Conservation (phyloP, 75 land plant genomes). For the Picea glauca region DNA sequence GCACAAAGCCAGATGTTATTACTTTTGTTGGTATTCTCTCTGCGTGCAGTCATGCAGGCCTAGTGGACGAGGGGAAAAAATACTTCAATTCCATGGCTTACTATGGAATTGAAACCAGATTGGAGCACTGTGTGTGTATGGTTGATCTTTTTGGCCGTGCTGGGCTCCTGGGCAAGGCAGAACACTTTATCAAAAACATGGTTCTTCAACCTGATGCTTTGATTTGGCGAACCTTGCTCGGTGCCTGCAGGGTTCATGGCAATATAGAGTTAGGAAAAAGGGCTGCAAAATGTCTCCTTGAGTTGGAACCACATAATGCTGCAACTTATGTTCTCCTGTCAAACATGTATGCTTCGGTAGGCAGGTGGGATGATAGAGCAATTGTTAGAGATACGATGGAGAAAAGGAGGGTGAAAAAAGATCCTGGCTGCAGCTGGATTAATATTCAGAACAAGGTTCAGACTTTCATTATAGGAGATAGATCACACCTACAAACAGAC, state of each 20-base stretch:
- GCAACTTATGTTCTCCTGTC: constrained; percentile 48
- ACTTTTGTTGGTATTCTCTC: constrained; percentile 53
- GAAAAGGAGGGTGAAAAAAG: constrained; percentile 47
- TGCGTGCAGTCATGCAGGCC: constrained; percentile 62
- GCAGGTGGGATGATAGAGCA: constrained; percentile 45
- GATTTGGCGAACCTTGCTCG: constrained; percentile 58
- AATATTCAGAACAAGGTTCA: constrained; percentile 50
- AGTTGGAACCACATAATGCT: constrained; percentile 44
- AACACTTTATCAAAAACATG: constrained; percentile 37
- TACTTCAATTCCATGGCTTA: constrained; percentile 42
- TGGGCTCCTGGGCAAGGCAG: constrained; percentile 42
- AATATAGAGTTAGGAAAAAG: constrained; percentile 36
- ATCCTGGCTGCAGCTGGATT: constrained; percentile 56
- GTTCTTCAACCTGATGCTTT: constrained; percentile 47
- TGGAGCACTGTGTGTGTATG: constrained; percentile 67
- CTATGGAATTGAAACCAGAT: constrained; percentile 29
- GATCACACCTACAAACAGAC: constrained; percentile 31
- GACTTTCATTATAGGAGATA: constrained; percentile 46
- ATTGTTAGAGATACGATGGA: constrained; percentile 38
- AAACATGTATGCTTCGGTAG: constrained; percentile 57
- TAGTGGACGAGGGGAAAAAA: constrained; percentile 33
- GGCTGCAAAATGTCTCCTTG: constrained; percentile 50
- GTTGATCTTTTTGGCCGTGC: constrained; percentile 59
- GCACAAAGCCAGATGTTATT: constrained; percentile 38
- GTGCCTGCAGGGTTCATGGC: constrained; percentile 42